Conservation (phyloP, 257 asterid species). For the Solanum bukasovii region DNA sequence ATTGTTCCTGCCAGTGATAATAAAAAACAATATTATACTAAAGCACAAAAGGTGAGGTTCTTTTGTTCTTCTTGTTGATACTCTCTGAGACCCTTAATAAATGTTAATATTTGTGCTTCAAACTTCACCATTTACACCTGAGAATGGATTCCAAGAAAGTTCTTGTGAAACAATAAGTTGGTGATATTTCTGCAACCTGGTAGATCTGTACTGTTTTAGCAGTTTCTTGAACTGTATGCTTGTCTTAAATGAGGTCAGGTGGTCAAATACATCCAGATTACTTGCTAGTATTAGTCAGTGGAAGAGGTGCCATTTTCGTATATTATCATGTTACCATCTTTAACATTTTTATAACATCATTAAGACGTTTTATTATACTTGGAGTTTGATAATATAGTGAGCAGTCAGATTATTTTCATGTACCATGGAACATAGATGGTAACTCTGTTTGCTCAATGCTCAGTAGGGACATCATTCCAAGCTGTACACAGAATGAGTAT, state of each 20-base stretch:
- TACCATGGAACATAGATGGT: not conserved
- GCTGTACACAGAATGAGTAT: not conserved
- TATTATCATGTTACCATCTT: not conserved
- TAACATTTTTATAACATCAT: not conserved
- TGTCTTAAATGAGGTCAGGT: not conserved
- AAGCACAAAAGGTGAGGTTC: slow-evolving; percentile 65
- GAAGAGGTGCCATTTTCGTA: not conserved
- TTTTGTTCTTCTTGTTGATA: not conserved
- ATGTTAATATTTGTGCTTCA: not conserved
- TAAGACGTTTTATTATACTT: not conserved
- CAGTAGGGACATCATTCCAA: not conserved
- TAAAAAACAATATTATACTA: slow-evolving; percentile 60
- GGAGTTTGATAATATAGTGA: not conserved
- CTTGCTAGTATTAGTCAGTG: not conserved
- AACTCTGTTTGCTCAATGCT: not conserved
- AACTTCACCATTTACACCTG: not conserved
- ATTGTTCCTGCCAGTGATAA: slow-evolving; percentile 89
- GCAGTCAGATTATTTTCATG: not conserved
- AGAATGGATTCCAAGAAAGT: not conserved
- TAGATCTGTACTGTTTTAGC: not conserved
- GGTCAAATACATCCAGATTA: not conserved
- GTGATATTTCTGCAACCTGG: not conserved
- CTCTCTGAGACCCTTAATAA: not conserved
- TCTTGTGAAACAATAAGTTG: not conserved
- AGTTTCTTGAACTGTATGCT: not conserved